Conservation (phyloP, 1,284 basidiomycete genomes). For the Ceratobasidium sp. region DNA sequence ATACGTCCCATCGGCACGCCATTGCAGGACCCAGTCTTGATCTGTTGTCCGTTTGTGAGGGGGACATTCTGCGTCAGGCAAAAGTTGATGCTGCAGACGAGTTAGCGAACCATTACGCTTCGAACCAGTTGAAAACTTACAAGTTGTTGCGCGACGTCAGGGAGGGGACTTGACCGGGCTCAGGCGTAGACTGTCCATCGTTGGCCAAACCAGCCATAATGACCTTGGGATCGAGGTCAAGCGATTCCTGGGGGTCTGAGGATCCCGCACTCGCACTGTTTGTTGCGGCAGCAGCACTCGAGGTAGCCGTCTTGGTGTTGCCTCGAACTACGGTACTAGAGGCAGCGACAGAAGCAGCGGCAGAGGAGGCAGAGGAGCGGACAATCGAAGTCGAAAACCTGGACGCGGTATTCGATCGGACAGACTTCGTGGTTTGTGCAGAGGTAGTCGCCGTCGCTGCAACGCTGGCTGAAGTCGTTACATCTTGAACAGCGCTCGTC, state of each 20-base stretch:
- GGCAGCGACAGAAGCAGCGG: not conserved
- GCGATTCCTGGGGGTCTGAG: slow-evolving; percentile 59
- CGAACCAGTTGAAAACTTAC: slow-evolving; percentile 4
- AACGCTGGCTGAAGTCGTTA: slow-evolving; percentile 31
- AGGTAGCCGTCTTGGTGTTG: slow-evolving; percentile 43
- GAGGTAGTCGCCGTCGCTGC: not conserved
- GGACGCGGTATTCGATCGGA: not conserved
- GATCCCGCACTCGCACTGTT: slow-evolving; percentile 43
- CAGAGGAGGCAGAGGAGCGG: not conserved
- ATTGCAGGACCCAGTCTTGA: slow-evolving; percentile 73
- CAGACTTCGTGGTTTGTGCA: not conserved
- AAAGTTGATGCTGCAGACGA: slow-evolving; percentile 67
- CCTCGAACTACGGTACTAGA: not conserved
- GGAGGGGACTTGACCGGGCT: slow-evolving; percentile 68
- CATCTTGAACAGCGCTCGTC: not conserved
- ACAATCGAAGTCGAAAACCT: slow-evolving; percentile 18
- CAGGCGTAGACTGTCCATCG: slow-evolving; percentile 19
- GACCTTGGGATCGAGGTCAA: slow-evolving; percentile 67
- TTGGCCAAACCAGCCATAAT: slow-evolving; percentile 58
- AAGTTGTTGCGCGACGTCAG: slow-evolving; percentile 78
- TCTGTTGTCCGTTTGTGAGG: slow-evolving; percentile 72
- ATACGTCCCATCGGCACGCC: slow-evolving; percentile 75
- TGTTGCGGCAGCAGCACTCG: slow-evolving; percentile 36
- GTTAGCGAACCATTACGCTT: not conserved
- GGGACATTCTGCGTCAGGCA: slow-evolving; percentile 68